These are phyloP conservation scores for Diaporthe vexans DNA, from an alignment of 2,329 filamentous ascomycete genomes.

Conservation along the genomic window DNA sequence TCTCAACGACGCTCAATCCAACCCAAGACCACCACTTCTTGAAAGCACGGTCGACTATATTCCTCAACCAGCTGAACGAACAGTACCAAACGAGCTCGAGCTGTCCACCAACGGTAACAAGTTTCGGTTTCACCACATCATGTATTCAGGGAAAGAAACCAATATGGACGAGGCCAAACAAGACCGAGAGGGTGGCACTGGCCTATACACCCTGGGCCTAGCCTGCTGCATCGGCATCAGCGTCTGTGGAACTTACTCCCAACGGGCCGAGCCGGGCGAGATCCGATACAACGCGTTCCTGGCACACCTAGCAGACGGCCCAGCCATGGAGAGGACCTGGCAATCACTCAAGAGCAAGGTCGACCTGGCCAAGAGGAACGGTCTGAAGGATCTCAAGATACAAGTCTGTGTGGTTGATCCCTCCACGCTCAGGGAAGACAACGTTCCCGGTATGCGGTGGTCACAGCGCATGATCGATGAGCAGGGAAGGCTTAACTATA, in stretches of 20 bases:
- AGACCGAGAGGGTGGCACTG: not conserved
- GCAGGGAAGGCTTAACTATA: not conserved
- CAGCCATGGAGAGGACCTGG: not conserved
- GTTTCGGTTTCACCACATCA: not conserved
- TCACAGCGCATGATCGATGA: not conserved
- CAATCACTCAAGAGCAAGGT: not conserved
- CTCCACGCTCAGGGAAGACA: not conserved
- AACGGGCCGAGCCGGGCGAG: not conserved
- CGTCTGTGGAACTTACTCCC: not conserved
- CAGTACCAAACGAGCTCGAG: too few species aligned
- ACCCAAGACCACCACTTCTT: not conserved
- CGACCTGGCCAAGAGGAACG: not conserved
- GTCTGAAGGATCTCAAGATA: not conserved
- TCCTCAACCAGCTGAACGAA: not conserved
- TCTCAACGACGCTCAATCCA: not conserved
- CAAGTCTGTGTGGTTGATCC: not conserved
- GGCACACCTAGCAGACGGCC: not conserved
- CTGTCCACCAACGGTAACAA: not conserved
- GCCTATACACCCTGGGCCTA: not conserved
- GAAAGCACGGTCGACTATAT: not conserved
- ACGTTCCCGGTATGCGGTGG: not conserved
- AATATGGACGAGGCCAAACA: not conserved
- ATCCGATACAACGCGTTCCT: not conserved
- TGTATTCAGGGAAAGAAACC: not conserved
- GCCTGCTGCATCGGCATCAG: conserved; percentile 15